Evolutionary conservation across 2,329 filamentous ascomycete species (phyloP).

Genomic region (Stagonosporopsis chrysanthemi): DNA sequence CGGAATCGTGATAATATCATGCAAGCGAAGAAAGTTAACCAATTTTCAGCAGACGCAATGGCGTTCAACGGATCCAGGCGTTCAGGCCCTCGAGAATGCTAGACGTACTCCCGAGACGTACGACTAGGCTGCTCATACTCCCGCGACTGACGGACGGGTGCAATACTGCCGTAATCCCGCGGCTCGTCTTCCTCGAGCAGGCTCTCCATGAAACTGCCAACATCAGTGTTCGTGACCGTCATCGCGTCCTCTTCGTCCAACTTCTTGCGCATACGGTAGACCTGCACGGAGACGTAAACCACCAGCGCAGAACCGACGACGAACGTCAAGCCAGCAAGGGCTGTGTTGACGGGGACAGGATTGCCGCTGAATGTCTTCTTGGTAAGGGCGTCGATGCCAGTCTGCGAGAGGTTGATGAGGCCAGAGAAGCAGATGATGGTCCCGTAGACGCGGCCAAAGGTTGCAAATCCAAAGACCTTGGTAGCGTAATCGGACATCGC

Average conservation of each 20-base stretch:
- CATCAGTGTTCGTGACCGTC: constrained; percentile 71
- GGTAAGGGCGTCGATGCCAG: constrained; percentile 77
- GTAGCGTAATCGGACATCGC: constrained; percentile 86
- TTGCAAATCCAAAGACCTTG: constrained; percentile 89
- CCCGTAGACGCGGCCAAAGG: constrained; percentile 90
- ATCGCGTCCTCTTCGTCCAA: constrained; percentile 55
- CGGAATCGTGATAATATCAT: too few relatives aligned
- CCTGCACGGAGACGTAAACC: constrained; percentile 42
- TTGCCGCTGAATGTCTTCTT: constrained; percentile 74
- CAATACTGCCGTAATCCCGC: constrained; percentile 35
- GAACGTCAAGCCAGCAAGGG: constrained; percentile 68
- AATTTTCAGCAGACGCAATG: too few relatives aligned
- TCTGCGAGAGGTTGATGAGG: constrained; percentile 81
- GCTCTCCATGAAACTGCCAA: constrained; percentile 64
- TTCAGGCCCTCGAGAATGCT: not conserved
- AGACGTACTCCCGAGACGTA: constrained; percentile 9
- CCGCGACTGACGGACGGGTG: constrained; percentile 1
- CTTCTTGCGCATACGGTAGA: constrained; percentile 41
- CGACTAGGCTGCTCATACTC: constrained; percentile 7
- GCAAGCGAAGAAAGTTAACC: too few relatives aligned
- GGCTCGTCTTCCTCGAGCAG: constrained; percentile 48
- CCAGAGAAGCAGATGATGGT: constrained; percentile 85
- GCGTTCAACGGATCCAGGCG: not conserved
- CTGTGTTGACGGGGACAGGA: constrained; percentile 77
- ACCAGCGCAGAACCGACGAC: constrained; percentile 71